Conservation (phyloP, 108 stramenopile species). For the Cyclotella choctawhatcheeana region DNA sequence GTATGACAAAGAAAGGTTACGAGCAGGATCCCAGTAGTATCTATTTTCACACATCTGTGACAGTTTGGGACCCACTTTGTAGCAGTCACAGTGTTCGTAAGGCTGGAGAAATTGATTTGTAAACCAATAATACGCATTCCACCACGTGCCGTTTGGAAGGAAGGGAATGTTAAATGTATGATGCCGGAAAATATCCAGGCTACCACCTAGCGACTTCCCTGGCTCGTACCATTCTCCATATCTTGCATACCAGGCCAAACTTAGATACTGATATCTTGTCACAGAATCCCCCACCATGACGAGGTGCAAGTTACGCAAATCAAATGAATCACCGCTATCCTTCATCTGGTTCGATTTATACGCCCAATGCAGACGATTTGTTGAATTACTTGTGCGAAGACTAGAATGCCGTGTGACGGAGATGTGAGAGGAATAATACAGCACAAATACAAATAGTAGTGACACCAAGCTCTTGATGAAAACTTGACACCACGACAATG, state of each 20-base stretch:
- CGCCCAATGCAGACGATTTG: not conserved
- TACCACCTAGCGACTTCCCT: not conserved
- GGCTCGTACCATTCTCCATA: not conserved
- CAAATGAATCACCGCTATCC: not conserved
- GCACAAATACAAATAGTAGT: too few species aligned
- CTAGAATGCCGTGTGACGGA: too few species aligned
- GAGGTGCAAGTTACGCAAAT: not conserved
- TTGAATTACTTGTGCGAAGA: too few species aligned
- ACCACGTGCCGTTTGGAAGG: not conserved
- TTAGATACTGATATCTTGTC: not conserved
- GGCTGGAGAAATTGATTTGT: not conserved
- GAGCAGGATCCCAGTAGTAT: not conserved
- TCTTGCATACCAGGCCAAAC: not conserved
- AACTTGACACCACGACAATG: too few species aligned
- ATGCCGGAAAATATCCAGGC: not conserved
- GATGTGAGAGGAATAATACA: too few species aligned
- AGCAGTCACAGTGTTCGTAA: not conserved
- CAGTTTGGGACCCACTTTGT: not conserved
- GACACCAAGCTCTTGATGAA: too few species aligned
- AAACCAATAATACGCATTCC: not conserved
- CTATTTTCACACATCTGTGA: not conserved
- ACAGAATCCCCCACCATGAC: not conserved
- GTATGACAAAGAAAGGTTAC: not conserved
- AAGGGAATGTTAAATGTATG: not conserved
- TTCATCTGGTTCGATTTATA: not conserved